These are phyloP conservation scores for Pharus latifolius DNA, from an alignment of 176 grass and related monocot species.

Conservation along the genomic window DNA sequence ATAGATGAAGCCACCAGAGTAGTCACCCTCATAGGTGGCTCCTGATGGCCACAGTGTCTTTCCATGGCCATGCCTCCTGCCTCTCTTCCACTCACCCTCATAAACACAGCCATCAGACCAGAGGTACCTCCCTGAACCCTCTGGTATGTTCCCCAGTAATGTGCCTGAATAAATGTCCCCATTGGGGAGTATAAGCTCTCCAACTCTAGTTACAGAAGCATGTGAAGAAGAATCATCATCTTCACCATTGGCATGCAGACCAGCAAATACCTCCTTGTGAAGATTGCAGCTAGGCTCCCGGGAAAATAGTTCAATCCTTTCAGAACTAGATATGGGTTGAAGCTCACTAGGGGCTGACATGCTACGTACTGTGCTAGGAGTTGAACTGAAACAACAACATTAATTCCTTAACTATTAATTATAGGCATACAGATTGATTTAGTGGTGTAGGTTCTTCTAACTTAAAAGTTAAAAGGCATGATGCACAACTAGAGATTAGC, in stretches of 20 bases:
- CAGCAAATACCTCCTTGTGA: conserved; percentile 23
- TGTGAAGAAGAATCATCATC: too few species aligned
- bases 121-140: conserved; percentile 64
- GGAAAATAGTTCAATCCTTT: conserved; percentile 37
- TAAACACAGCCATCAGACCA: conserved; percentile 81
- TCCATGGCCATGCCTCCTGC: conserved; percentile 80
- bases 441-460: too few species aligned
- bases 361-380: conserved; percentile 26
- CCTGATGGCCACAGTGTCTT: conserved; percentile 62
- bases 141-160: conserved; percentile 51
- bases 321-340: conserved; percentile 33
- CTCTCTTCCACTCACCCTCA: conserved; percentile 73
- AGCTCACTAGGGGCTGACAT: conserved; percentile 77
- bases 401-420: too few species aligned
- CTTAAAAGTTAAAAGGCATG: too few species aligned
- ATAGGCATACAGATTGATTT: too few species aligned
- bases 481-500: too few species aligned
- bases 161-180: conserved; percentile 67
- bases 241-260: conserved; percentile 39
- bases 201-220: conserved; percentile 30
- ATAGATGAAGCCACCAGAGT: conserved; percentile 72
- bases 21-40: conserved; percentile 62
- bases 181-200: conserved; percentile 46
- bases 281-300: conserved; percentile 44
- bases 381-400: too few species aligned